Evolutionary conservation across 768 basidiomycete species (phyloP), one percentile per base, ranked within the genome.

Genomic region (Panaeolus papilionaceus): DNA sequence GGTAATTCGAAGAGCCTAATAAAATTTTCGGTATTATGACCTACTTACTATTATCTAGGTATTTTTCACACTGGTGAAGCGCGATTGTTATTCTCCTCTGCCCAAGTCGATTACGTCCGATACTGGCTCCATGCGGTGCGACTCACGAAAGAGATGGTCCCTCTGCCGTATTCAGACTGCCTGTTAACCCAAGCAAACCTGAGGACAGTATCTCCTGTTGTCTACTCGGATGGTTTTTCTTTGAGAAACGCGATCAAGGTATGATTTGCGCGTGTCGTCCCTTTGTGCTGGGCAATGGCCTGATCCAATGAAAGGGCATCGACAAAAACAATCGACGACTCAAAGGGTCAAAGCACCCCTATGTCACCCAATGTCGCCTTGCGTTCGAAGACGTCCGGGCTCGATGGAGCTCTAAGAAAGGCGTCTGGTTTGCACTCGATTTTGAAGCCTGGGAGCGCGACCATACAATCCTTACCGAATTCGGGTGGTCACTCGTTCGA

Each of bases 381-480:
- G 73, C 81, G 14, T 95, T 95, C 74, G 92, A 94, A 74, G 85
- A 85, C 5, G 84, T 89, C 28, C 88, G 93, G 18, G 75, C 82
- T 3, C 81, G 88, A 64, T 94, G 90, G 89, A 77, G 79, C 0
- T 83, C 84, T 67, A 87, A 89, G 74, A 82, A 76, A 28, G 93
- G 92, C 47, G 85, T 86, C 4, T 95, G 92, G 91, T 86, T 86
- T 73, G 87, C 93, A 16, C 77, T 95, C 63, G 94, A 95, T 75
- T 90, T 95, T 69, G 94, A 95, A 77, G 87, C 85, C 18, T 95
- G 93, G 93, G 94, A 96, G 74, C 77, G 77, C 47, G 92, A 93
- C 49, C 91, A 93, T 72, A 85, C 79, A 0, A 69, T 89, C 23
- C 81, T 95, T 69, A 94, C 92, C 28, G 95, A 96, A 75, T 91